Evolutionary conservation across 176 grass and related monocot genomes (phyloP).

Genomic region (Raddia distichophylla): DNA sequence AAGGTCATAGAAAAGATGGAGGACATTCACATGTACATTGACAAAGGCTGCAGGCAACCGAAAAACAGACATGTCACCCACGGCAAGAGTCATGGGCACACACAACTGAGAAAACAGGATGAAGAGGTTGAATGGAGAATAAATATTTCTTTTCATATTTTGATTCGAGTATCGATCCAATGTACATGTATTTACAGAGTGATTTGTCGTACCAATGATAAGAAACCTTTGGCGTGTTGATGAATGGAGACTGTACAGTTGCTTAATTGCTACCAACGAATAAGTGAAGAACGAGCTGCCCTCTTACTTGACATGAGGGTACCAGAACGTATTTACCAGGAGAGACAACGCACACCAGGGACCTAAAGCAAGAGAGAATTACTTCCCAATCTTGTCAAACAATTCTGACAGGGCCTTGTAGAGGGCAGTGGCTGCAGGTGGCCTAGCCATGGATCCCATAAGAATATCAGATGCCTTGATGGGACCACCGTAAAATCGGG

Average conservation of each 20-base stretch:
- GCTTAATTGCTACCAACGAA: conserved; percentile 27
- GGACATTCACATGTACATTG: background rate
- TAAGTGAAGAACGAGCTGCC: background rate
- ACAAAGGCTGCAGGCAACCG: conserved; percentile 5
- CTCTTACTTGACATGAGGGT: background rate
- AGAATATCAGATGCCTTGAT: conserved; percentile 77
- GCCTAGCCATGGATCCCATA: conserved; percentile 63
- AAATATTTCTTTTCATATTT: conserved; percentile 24
- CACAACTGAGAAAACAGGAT: background rate
- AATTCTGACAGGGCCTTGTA: conserved; percentile 72
- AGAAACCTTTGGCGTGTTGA: background rate
- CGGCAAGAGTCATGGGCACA: background rate
- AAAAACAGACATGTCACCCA: background rate
- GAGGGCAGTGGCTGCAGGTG: conserved; percentile 62
- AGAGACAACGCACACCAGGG: background rate
- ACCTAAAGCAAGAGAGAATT: background rate
- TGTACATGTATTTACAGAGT: conserved; percentile 48
- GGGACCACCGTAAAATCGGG: conserved; percentile 66
- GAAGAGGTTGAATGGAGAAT: background rate
- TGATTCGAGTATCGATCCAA: conserved; percentile 14
- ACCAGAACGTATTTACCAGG: conserved; percentile 41
- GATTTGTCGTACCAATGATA: background rate
- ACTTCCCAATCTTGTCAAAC: conserved; percentile 57
- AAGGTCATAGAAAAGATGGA: background rate
- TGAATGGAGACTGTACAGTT: conserved; percentile 47